Evolutionary conservation across 108 stramenopile species (phyloP).

Genomic region (Seminavis robusta): DNA sequence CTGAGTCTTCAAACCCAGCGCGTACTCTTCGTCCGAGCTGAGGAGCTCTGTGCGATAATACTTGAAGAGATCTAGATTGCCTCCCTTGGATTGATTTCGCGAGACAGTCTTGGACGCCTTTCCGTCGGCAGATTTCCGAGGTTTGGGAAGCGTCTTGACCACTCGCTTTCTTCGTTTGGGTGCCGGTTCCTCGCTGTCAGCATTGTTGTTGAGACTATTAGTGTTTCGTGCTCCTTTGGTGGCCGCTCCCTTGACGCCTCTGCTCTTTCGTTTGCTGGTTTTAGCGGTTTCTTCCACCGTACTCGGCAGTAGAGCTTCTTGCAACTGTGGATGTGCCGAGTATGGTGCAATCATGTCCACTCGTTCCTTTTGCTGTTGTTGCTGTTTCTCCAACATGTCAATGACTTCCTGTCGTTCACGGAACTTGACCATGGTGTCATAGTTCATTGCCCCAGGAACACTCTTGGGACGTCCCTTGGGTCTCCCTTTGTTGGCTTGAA

Average conservation of each 20-base stretch:
- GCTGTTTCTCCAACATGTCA: not conserved
- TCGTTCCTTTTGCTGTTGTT: not conserved
- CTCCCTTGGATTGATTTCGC: not conserved
- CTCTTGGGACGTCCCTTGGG: constrained; percentile 43
- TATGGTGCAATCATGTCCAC: not conserved
- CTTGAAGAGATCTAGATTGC: constrained; percentile 50
- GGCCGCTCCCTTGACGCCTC: not conserved
- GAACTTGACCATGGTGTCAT: constrained; percentile 29
- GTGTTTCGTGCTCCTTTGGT: not conserved
- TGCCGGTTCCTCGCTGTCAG: not conserved
- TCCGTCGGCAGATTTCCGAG: not conserved
- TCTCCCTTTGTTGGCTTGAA: not conserved
- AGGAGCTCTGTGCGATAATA: constrained; percentile 75
- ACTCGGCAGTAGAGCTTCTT: not conserved
- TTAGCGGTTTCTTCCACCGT: not conserved
- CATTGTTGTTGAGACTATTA: not conserved
- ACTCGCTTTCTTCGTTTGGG: constrained; percentile 16
- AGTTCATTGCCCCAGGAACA: constrained; percentile 56
- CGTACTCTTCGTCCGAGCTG: constrained; percentile 70
- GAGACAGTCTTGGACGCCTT: not conserved
- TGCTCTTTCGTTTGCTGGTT: constrained; percentile 3
- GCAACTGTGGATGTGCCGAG: not conserved
- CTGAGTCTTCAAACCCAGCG: constrained; percentile 62
- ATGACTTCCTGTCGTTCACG: constrained; percentile 13
- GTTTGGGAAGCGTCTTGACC: constrained; percentile 30